Evolutionary conservation across 805 yeast genomes (phyloP).

Genomic region (Maudiozyma barnettii): DNA sequence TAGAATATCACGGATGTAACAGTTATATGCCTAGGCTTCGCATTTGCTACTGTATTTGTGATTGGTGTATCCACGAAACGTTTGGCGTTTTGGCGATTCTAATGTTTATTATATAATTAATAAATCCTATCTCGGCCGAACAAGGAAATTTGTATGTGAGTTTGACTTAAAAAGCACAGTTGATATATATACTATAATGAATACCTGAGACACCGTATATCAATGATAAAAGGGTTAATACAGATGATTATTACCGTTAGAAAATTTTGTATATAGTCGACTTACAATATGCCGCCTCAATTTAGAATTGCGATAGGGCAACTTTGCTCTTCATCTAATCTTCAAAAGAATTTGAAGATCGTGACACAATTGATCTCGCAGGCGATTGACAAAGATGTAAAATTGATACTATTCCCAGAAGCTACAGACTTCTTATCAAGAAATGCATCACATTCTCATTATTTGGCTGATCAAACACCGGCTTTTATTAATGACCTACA

Average conservation of each 20-base stretch:
- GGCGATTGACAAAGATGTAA: conserved; percentile 54
- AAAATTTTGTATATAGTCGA: background rate
- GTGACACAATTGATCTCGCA: conserved; percentile 51
- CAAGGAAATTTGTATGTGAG: too few species aligned
- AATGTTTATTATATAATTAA: background rate
- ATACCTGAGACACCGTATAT: too few species aligned
- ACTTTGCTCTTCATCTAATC: conserved; percentile 59
- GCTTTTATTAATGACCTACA: conserved; percentile 38
- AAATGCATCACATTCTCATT: conserved; percentile 53
- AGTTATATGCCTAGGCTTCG: too few species aligned
- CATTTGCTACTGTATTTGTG: background rate
- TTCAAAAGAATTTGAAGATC: conserved; percentile 47
- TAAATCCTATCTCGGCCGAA: too few species aligned
- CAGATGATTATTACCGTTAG: background rate
- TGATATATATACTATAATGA: too few species aligned
- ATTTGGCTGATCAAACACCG: conserved; percentile 44
- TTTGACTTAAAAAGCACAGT: too few species aligned
- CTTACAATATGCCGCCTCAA: background rate
- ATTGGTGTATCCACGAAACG: background rate
- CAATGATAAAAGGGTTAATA: too few species aligned
- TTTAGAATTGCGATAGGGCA: conserved; percentile 71
- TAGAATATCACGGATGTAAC: too few species aligned
- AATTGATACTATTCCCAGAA: conserved; percentile 79
- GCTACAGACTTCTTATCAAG: conserved; percentile 83
- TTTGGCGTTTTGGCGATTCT: background rate